A percentile compares a stretch with the other conserved stretches of the same genome.
phyloP scores from a whole-genome alignment of 2,329 filamentous ascomycete genomes.

The Hymenoscyphus fructigenus region DNA sequence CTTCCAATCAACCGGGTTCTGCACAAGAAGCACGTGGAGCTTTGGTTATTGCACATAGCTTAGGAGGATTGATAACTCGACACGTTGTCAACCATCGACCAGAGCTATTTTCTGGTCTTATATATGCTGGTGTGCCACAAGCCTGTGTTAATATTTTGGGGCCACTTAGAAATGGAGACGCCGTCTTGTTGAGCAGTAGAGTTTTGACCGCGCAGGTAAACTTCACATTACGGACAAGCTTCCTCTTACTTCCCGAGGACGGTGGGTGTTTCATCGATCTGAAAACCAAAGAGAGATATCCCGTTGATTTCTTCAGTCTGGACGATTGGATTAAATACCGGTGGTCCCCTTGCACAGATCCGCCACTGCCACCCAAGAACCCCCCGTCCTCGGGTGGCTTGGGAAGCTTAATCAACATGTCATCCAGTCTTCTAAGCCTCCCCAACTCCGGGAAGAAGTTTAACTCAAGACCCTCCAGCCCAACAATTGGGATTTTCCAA shows the following conservation, averaged over 20 bases:
- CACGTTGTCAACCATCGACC: conserved; percentile 85
- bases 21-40: conserved; percentile 63
- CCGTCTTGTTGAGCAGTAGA: conserved; percentile 83
- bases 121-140: conserved; percentile 83
- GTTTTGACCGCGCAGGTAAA: conserved; percentile 91
- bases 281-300: conserved; percentile 74
- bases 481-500: conserved; percentile 12
- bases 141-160: conserved; percentile 90
- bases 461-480: conserved; percentile 23
- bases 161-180: conserved; percentile 86
- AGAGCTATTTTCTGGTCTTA: conserved; percentile 79
- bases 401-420: conserved; percentile 41
- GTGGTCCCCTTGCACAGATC: conserved; percentile 72
- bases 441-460: conserved; percentile 33
- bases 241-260: conserved; percentile 79
- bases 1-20: conserved; percentile 65
- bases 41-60: conserved; percentile 78
- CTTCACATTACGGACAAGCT: conserved; percentile 86
- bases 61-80: conserved; percentile 84
- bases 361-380: conserved; percentile 60
- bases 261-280: conserved; percentile 82
- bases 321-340: conserved; percentile 77
- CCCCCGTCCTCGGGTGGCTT: conserved; percentile 33
- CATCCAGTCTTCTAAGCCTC: conserved; percentile 34
- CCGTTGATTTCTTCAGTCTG: conserved; percentile 78